Evolutionary conservation across 192 early-diverging fungal genomes (phyloP), one percentile per base, ranked within the genome.

Genomic region (Fimicolochytrium jonesii): DNA sequence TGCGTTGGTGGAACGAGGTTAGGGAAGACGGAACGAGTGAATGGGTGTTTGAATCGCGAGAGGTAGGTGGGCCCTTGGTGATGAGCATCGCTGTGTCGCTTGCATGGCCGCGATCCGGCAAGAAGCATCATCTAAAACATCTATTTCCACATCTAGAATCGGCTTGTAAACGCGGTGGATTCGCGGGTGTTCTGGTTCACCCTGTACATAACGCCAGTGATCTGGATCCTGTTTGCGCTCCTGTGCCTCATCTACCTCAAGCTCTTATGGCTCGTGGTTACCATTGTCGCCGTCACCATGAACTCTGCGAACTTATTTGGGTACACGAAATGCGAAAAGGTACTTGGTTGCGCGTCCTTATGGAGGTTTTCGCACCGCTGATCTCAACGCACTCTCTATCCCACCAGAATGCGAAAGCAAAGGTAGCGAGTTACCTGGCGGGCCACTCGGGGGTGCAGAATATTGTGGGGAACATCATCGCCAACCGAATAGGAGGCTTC

Each of bases 1-100:
- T 99, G 54, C 84, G 97, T 61, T 99, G 97, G 97, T 99, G 97
- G 97, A 99, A 95, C 75, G 91, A 97, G 73, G 92, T 97, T 61
- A 82, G 84, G 45, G 94, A 95, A 44, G 97, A 97, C 72, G 97
- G 97, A 30, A 83, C 90, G 2, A 93, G 88, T 60, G 87, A 84
- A 60, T 99, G 97, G 97, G 83, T 93, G 15, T 99, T 97, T 83
- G 97, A 99, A 69, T 89, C 88, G 43, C 81, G 86, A 36, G 86
- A 93, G 65, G 91, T 92, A 74, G 60, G 75, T 68, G 17, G 17
- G 32, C 10, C n/a, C n/a, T n/a, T n/a, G n/a, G n/a, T n/a, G n/a
- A n/a, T n/a, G n/a, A n/a, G n/a, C n/a, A n/a, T n/a, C n/a, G n/a
- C n/a, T n/a, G n/a, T n/a, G n/a, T n/a, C n/a, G n/a, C n/a, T n/a